Percentiles rank a stretch among this genome's conserved stretches.
These are phyloP conservation scores for Trichoderma virens DNA, from an alignment of 495 filamentous ascomycete genomes.

Conservation along the genomic window DNA sequence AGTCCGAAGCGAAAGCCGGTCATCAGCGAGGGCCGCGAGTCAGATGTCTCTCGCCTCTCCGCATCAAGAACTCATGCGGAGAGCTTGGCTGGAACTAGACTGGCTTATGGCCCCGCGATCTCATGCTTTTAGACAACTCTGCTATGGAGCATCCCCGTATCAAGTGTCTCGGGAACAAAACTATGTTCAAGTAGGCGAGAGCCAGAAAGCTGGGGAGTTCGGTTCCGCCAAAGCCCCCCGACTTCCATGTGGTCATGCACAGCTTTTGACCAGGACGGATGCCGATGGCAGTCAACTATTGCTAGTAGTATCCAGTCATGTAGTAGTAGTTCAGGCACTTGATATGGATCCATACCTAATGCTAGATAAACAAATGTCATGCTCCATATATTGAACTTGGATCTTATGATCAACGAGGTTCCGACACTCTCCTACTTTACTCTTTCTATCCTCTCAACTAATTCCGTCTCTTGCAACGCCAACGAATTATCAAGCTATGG, in stretches of 20 bases:
- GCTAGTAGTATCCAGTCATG: background rate
- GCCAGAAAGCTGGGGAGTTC: background rate
- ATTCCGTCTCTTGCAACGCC: background rate
- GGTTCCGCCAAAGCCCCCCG: background rate
- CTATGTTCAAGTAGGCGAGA: background rate
- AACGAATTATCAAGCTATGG: slow-evolving; percentile 3
- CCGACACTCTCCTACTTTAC: background rate
- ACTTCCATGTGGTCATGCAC: slow-evolving; percentile 5
- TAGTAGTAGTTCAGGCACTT: background rate
- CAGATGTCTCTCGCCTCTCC: background rate
- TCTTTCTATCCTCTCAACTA: background rate
- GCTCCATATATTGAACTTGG: slow-evolving; percentile 1
- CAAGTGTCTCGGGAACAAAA: background rate
- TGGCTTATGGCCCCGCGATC: background rate
- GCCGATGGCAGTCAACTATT: background rate
- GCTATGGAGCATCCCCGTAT: background rate
- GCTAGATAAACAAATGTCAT: background rate
- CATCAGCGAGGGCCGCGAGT: background rate
- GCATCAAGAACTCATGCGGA: background rate
- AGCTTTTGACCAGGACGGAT: background rate
- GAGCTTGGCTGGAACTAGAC: background rate
- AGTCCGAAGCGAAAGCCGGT: slow-evolving; percentile 1
- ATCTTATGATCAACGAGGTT: background rate
- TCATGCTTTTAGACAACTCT: background rate
- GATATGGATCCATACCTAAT: background rate